Conservation (phyloP, 805 yeast species). For the Metschnikowia kunwiensis region DNA sequence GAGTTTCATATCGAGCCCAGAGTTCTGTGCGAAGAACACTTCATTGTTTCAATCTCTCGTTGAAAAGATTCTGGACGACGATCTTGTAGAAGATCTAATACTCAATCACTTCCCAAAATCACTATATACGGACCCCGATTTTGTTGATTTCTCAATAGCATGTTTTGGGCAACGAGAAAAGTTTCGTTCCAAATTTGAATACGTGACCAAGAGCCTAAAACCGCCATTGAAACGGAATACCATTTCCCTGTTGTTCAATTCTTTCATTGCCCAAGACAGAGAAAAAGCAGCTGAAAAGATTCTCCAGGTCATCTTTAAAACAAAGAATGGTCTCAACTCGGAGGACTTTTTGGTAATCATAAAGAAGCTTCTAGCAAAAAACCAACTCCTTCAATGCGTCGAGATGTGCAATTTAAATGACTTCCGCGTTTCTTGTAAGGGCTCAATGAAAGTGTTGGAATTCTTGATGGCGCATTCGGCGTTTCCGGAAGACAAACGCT, state of each 20-base stretch:
- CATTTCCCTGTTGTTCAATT: constrained; percentile 30
- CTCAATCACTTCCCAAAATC: constrained; percentile 8
- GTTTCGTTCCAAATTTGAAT: constrained; percentile 16
- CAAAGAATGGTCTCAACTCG: constrained; percentile 25
- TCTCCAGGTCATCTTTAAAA: constrained; percentile 27
- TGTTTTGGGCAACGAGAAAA: constrained; percentile 19
- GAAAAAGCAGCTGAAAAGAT: constrained; percentile 30
- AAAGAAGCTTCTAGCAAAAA: constrained; percentile 24
- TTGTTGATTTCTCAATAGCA: constrained; percentile 17
- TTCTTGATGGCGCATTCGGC: constrained; percentile 6
- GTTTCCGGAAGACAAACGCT: background rate
- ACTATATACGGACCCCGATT: constrained; percentile 6
- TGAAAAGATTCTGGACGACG: background rate
- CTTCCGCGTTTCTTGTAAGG: constrained; percentile 24
- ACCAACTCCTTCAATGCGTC: constrained; percentile 26
- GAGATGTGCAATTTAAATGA: constrained; percentile 21
- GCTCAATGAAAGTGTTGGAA: constrained; percentile 24
- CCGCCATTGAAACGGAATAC: constrained; percentile 35
- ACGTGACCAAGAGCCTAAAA: constrained; percentile 21
- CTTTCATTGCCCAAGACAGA: constrained; percentile 27
- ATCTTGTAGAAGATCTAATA: background rate
- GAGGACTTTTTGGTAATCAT: constrained; percentile 29
- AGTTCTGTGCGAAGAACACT: constrained; percentile 6
- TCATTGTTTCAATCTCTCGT: constrained; percentile 1
- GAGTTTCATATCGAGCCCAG: background rate